These are phyloP conservation scores for Podospora fimiseda DNA, from an alignment of 495 filamentous ascomycete species.

Conservation along the genomic window DNA sequence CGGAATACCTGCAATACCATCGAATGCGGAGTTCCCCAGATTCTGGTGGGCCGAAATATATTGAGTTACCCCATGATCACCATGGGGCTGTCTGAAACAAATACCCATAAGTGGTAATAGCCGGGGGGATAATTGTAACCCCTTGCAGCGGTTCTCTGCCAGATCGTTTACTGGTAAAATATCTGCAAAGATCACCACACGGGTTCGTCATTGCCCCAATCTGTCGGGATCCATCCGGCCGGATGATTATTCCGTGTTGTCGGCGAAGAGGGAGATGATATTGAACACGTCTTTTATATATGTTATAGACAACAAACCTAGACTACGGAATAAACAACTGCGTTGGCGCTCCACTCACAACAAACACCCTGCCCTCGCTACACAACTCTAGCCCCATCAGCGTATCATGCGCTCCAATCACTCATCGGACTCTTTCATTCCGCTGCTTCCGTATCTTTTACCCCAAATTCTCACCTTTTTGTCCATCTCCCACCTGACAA, in stretches of 20 bases:
- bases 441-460: slow-evolving; percentile 40
- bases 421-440: neutral
- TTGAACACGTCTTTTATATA: no score
- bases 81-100: neutral
- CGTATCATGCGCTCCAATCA: neutral
- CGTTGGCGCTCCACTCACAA: no score
- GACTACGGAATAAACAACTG: no score
- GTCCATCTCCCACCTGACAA: slow-evolving; percentile 53
- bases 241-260: neutral
- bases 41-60: slow-evolving; percentile 1
- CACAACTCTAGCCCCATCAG: no score
- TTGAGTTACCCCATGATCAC: slow-evolving; percentile 3
- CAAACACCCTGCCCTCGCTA: no score
- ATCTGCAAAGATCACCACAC: neutral
- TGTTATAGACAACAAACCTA: no score
- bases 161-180: neutral
- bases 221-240: slow-evolving; percentile 6
- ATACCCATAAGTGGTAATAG: slow-evolving; percentile 6
- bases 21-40: slow-evolving; percentile 6
- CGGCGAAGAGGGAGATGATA: no score
- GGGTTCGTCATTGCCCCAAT: slow-evolving; percentile 12
- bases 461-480: slow-evolving; percentile 50
- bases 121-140: slow-evolving; percentile 9
- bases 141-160: slow-evolving; percentile 2
- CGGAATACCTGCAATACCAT: slow-evolving; percentile 7